Evolutionary conservation across 352 stramenopile genomes (phyloP).

Genomic region (Thalassiosira mediterranea): DNA sequence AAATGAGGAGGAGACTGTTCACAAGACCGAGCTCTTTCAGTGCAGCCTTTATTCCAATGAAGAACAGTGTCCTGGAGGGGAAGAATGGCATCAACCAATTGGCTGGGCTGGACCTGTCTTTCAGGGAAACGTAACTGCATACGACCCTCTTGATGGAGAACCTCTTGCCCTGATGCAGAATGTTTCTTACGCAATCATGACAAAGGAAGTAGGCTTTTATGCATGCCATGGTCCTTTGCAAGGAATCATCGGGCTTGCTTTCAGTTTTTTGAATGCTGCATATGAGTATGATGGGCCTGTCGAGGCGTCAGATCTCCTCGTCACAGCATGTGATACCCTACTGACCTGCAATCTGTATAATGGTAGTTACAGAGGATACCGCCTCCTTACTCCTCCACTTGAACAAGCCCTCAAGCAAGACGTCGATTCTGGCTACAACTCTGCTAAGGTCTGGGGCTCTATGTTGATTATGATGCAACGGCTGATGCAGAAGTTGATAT

Average conservation of each 20-base stretch:
- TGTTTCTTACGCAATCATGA: not conserved
- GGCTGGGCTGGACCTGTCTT: not conserved
- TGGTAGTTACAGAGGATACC: not conserved
- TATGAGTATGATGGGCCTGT: not conserved
- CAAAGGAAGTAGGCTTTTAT: not conserved
- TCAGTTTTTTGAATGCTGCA: not conserved
- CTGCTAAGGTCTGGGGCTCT: not conserved
- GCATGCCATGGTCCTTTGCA: not conserved
- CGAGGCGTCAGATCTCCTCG: not conserved
- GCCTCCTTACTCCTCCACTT: not conserved
- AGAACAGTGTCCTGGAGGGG: not conserved
- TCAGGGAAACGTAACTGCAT: not conserved
- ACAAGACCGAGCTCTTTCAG: not conserved
- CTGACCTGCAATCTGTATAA: not conserved
- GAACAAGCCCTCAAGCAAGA: not conserved
- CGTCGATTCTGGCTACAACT: not conserved
- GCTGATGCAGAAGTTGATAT: not conserved
- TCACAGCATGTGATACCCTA: not conserved
- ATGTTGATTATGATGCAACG: conserved; percentile 1
- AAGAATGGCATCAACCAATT: not conserved
- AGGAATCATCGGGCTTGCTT: not conserved
- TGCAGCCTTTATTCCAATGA: not conserved
- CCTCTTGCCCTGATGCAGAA: not conserved
- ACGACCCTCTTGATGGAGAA: not conserved
- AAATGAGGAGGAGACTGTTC: not conserved